These are phyloP conservation scores for Rhizophora apiculata DNA, from an alignment of 345 rosid genomes.

Conservation along the genomic window DNA sequence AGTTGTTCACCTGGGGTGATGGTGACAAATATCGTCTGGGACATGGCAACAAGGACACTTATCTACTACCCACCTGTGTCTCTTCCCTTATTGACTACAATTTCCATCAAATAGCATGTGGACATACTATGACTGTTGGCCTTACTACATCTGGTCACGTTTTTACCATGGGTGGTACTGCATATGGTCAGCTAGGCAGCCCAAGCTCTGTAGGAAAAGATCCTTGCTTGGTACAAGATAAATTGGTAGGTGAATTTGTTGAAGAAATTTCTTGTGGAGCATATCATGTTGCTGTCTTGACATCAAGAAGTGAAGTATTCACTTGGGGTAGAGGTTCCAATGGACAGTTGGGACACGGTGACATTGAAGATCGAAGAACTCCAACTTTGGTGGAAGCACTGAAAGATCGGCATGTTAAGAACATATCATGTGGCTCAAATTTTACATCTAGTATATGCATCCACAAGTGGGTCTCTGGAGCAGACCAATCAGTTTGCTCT, in stretches of 20 bases:
- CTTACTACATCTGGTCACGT: constrained; percentile 96
- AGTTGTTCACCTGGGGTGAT: constrained; percentile 97
- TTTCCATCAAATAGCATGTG: constrained; percentile 85
- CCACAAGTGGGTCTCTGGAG: constrained; percentile 95
- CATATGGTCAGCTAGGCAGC: constrained; percentile 78
- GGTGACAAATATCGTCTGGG: constrained; percentile 88
- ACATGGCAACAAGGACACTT: constrained; percentile 83
- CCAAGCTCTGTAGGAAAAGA: constrained; percentile 62
- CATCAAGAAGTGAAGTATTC: constrained; percentile 90
- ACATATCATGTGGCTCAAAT: constrained; percentile 88
- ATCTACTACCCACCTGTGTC: constrained; percentile 78
- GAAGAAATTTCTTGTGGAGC: constrained; percentile 93
- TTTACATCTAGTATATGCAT: constrained; percentile 85
- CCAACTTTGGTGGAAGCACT: constrained; percentile 85
- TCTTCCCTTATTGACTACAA: constrained; percentile 86
- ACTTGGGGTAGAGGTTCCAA: constrained; percentile 96
- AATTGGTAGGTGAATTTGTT: constrained; percentile 85
- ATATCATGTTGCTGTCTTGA: constrained; percentile 74
- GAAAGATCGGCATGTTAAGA: constrained; percentile 82
- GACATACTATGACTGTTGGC: constrained; percentile 76
- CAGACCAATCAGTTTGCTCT: constrained; percentile 89
- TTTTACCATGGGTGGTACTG: constrained; percentile 78
- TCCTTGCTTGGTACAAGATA: constrained; percentile 80
- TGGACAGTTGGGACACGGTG: constrained; percentile 92
- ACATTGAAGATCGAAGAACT: constrained; percentile 58